Evolutionary conservation across 129 eudicot genomes (phyloP).

Genomic region (Flaveria brownii): DNA sequence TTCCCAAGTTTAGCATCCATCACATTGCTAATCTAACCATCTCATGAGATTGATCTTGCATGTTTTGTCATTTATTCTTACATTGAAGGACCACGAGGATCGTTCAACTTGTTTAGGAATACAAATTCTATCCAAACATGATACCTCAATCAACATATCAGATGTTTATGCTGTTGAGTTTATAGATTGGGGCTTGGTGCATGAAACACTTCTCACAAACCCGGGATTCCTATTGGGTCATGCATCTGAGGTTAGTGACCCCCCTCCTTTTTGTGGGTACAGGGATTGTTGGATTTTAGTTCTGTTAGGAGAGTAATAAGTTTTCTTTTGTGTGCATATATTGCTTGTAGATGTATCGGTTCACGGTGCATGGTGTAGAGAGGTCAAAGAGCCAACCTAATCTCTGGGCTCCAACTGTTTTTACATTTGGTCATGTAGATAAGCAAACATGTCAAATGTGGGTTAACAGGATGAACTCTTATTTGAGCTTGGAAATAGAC

Average conservation of each 20-base stretch:
- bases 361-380: slow-evolving; percentile 64
- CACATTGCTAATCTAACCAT: slow-evolving; percentile 3
- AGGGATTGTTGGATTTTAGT: not conserved
- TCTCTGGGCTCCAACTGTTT: slow-evolving; percentile 58
- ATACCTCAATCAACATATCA: slow-evolving; percentile 49
- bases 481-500: slow-evolving; percentile 49
- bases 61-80: slow-evolving; percentile 10
- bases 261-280: not conserved
- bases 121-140: slow-evolving; percentile 44
- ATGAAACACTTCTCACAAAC: slow-evolving; percentile 51
- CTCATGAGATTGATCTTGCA: slow-evolving; percentile 20
- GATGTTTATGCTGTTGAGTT: slow-evolving; percentile 80
- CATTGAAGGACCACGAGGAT: slow-evolving; percentile 48
- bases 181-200: slow-evolving; percentile 63
- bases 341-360: slow-evolving; percentile 72
- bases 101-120: slow-evolving; percentile 58
- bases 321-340: slow-evolving; percentile 9
- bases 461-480: slow-evolving; percentile 55
- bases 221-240: slow-evolving; percentile 55
- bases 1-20: not conserved
- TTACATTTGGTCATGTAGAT: slow-evolving; percentile 81
- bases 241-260: slow-evolving; percentile 58
- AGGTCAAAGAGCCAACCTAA: slow-evolving; percentile 62
- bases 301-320: slow-evolving; percentile 13
- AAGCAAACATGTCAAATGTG: slow-evolving; percentile 59